phyloP scores from a whole-genome alignment of 2,329 filamentous ascomycete genomes.

The Waltergamsia citrina region DNA sequence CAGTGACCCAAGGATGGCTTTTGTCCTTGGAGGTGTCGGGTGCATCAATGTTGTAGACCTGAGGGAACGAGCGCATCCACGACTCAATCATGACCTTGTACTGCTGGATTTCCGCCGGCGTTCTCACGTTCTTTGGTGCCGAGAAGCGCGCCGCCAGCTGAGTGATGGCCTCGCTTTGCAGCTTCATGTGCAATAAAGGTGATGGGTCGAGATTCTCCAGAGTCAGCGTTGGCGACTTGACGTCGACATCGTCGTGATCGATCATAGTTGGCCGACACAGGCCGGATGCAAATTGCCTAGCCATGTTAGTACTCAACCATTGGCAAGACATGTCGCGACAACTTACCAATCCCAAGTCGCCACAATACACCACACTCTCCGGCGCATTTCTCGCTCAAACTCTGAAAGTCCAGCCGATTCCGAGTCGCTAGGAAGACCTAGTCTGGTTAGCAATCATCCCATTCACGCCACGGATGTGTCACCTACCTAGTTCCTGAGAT shows the following conservation, averaged over 20 bases:
- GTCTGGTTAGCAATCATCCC: slow-evolving; percentile 4
- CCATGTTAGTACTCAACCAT: background rate
- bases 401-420: slow-evolving; percentile 10
- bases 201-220: slow-evolving; percentile 20
- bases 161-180: slow-evolving; percentile 22
- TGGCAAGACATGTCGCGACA: background rate
- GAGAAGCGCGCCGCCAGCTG: slow-evolving; percentile 20
- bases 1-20: slow-evolving; percentile 26
- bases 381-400: slow-evolving; percentile 19
- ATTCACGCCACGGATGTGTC: background rate
- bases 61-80: slow-evolving; percentile 31
- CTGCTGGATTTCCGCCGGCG: slow-evolving; percentile 17
- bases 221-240: slow-evolving; percentile 19
- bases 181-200: slow-evolving; percentile 23
- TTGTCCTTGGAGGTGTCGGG: slow-evolving; percentile 29
- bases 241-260: slow-evolving; percentile 20
- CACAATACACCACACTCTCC: slow-evolving; percentile 20
- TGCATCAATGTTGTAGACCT: slow-evolving; percentile 25
- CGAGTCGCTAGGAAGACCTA: slow-evolving; percentile 14
- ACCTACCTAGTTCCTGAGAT: slow-evolving; percentile 17
- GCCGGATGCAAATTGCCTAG: slow-evolving; percentile 22
- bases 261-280: slow-evolving; percentile 23
- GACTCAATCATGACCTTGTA: slow-evolving; percentile 24
- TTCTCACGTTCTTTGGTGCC: slow-evolving; percentile 15
- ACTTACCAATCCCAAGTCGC: slow-evolving; percentile 23